Conservation (phyloP, 345 rosid species). For the Eucalyptus pauciflora region DNA sequence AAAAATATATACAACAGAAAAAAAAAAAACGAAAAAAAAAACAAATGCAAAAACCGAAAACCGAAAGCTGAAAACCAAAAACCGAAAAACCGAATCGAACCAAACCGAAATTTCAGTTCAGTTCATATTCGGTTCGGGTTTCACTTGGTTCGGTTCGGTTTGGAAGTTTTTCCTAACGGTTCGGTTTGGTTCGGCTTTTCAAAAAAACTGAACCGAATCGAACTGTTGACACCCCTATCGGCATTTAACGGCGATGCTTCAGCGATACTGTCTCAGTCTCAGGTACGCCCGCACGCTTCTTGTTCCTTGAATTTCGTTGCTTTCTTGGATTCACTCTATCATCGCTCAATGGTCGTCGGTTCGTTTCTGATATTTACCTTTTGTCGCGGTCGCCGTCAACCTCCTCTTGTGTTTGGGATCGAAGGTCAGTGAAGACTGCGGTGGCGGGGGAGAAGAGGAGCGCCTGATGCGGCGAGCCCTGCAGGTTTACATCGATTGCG, state of each 20-base stretch:
- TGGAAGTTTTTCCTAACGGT: no score
- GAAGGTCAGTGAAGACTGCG: background rate
- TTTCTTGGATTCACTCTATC: background rate
- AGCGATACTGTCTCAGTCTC: background rate
- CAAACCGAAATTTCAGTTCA: no score
- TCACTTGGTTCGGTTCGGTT: no score
- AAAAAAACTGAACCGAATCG: no score
- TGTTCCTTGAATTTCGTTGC: background rate
- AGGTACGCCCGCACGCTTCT: background rate
- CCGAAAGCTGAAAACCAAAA: no score
- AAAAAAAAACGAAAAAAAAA: no score
- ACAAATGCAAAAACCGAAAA: no score
- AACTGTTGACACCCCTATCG: no score
- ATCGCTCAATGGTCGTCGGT: background rate
- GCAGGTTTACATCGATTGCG: background rate
- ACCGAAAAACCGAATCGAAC: no score
- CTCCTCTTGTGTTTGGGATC: background rate
- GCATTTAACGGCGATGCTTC: background rate
- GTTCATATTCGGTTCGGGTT: no score
- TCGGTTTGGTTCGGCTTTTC: no score
- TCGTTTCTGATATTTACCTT: background rate
- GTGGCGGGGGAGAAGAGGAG: background rate
- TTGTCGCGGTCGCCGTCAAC: background rate
- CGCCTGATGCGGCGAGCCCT: slow-evolving; percentile 2
- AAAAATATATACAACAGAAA: no score